Percentiles rank a stretch among this genome's conserved stretches.
Conservation (phyloP, 257 asterid species). For the Solanum paucissectum region DNA sequence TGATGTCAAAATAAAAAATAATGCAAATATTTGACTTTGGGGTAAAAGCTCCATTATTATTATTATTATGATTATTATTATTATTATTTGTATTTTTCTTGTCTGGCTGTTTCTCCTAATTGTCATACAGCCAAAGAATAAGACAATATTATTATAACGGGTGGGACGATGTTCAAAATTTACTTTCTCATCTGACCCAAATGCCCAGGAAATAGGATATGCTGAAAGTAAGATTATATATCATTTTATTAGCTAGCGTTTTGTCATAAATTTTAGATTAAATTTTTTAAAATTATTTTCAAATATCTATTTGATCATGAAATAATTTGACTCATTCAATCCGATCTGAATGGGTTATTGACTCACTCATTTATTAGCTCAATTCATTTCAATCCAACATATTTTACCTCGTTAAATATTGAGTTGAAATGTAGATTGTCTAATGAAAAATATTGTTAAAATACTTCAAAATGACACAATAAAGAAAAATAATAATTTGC, state of each 20-base stretch:
- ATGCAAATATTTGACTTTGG: neutral
- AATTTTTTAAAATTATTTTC: too few relatives aligned
- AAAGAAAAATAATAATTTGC: neutral
- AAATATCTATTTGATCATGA: too few relatives aligned
- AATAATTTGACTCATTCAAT: too few relatives aligned
- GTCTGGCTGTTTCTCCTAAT: neutral
- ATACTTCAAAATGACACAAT: neutral
- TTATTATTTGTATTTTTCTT: neutral
- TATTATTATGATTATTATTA: neutral
- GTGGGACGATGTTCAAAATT: neutral
- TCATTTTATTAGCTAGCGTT: too few relatives aligned
- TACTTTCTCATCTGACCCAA: neutral
- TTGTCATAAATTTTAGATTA: too few relatives aligned
- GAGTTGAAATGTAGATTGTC: too few relatives aligned
- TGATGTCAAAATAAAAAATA: neutral
- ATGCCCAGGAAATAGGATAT: neutral
- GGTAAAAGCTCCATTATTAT: neutral
- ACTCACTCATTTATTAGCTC: too few relatives aligned
- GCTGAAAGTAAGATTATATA: neutral
- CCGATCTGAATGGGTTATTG: too few relatives aligned
- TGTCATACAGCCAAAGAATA: neutral
- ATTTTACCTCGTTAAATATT: too few relatives aligned
- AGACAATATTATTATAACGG: neutral
- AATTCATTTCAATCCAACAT: too few relatives aligned
- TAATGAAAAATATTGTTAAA: neutral